phyloP scores from a whole-genome alignment of 345 rosid genomes.

The Barbarea vulgaris region DNA sequence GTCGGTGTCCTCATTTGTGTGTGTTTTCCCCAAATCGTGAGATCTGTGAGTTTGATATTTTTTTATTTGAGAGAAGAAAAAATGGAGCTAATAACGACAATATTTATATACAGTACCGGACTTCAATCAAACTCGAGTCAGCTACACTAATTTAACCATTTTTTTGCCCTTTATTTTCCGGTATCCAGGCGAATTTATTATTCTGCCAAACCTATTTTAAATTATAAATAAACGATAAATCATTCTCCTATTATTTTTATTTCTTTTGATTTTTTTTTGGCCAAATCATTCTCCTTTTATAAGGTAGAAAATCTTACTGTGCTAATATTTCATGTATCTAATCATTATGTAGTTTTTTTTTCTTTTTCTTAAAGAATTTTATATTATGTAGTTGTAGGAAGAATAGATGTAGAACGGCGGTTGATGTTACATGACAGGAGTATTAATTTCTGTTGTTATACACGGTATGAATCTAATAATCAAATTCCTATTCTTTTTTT shows the following conservation, averaged over 20 bases:
- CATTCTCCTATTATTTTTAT: too few relatives aligned
- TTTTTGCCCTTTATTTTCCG: neutral
- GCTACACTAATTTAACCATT: neutral
- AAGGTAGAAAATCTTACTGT: too few relatives aligned
- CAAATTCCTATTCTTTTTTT: neutral
- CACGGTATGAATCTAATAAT: neutral
- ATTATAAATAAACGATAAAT: neutral
- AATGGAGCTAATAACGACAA: neutral
- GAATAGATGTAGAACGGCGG: neutral
- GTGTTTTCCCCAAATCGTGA: conserved; percentile 24
- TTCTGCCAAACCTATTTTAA: neutral
- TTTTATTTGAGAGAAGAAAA: neutral
- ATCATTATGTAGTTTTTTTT: too few relatives aligned
- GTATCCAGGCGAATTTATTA: neutral
- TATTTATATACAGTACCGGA: conserved; percentile 32
- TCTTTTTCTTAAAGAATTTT: too few relatives aligned
- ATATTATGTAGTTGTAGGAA: too few relatives aligned
- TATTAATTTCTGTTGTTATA: neutral
- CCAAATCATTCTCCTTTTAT: too few relatives aligned
- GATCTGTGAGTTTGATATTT: conserved; percentile 32
- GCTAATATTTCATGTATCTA: too few relatives aligned
- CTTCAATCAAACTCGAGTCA: conserved; percentile 2
- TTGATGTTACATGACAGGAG: neutral
- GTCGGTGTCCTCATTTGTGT: conserved; percentile 36
- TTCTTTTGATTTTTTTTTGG: too few relatives aligned